A percentile compares a stretch with the other conserved stretches of the same genome.
Evolutionary conservation across 768 basidiomycete species (phyloP).

Genomic region (Mycena pura): DNA sequence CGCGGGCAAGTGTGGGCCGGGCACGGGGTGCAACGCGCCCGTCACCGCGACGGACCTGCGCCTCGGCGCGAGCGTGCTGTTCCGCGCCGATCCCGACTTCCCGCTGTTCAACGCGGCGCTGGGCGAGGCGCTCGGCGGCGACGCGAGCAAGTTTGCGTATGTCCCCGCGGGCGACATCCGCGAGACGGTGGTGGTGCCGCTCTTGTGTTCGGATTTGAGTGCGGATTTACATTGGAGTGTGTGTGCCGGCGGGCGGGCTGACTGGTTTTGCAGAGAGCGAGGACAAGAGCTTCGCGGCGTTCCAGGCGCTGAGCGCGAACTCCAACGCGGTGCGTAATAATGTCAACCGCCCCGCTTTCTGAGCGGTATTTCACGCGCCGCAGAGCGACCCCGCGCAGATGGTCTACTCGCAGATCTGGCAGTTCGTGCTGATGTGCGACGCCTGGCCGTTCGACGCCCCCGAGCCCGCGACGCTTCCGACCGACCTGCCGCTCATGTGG

Average conservation of each 20-base stretch:
- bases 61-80: not conserved
- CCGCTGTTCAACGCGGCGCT: slow-evolving; percentile 7
- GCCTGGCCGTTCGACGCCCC: slow-evolving; percentile 12
- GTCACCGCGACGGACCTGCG: slow-evolving; percentile 18
- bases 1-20: slow-evolving; percentile 14
- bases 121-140: slow-evolving; percentile 1
- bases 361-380: not conserved
- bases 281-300: slow-evolving; percentile 10
- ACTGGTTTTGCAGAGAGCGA: not conserved
- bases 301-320: slow-evolving; percentile 5
- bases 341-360: not conserved
- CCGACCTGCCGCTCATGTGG: slow-evolving; percentile 12
- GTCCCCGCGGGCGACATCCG: not conserved
- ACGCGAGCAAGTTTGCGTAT: slow-evolving; percentile 10
- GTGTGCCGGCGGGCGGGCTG: not conserved
- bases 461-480: not conserved
- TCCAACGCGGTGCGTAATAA: not conserved
- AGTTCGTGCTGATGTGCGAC: slow-evolving; percentile 10
- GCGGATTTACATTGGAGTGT: not conserved
- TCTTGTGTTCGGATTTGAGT: slow-evolving; percentile 19
- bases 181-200: not conserved
- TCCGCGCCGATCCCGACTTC: slow-evolving; percentile 15
- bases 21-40: slow-evolving; percentile 6
- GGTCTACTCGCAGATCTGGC: slow-evolving; percentile 19
- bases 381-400: slow-evolving; percentile 17